Conservation (phyloP, 129 eudicot species). For the Logfia minima region DNA sequence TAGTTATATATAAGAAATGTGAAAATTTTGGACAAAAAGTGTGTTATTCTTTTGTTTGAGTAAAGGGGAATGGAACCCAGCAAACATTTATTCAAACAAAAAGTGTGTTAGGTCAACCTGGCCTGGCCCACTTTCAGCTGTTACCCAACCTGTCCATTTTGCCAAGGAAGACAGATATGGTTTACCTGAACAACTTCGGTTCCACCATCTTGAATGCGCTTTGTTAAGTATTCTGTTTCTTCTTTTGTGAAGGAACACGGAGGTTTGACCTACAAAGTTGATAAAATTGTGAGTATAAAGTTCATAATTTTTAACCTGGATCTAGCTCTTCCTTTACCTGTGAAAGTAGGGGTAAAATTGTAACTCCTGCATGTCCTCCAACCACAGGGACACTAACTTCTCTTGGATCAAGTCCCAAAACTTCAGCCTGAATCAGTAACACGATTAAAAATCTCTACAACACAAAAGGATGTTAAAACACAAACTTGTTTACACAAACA, state of each 20-base stretch:
- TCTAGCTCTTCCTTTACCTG: conserved; percentile 48
- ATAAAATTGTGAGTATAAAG: background rate
- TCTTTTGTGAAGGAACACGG: conserved; percentile 74
- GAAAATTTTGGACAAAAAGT: background rate
- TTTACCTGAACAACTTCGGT: conserved; percentile 94
- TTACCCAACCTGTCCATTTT: background rate
- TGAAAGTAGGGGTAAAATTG: conserved; percentile 90
- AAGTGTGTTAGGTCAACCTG: background rate
- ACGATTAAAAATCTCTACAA: background rate
- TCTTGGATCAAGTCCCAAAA: conserved; percentile 89
- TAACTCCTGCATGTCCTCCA: conserved; percentile 98
- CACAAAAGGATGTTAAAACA: background rate
- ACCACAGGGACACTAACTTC: conserved; percentile 91
- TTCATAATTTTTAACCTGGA: background rate
- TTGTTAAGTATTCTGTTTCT: conserved; percentile 77
- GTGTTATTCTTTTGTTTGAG: background rate
- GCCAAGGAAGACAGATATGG: background rate
- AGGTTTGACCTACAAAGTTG: conserved; percentile 62
- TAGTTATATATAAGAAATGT: background rate
- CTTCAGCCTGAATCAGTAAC: conserved; percentile 62
- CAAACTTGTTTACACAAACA: conserved; percentile 1
- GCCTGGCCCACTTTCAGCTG: background rate
- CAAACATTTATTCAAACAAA: background rate
- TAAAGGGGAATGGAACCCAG: no score
- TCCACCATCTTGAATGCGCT: conserved; percentile 91